Evolutionary conservation across 2,329 filamentous ascomycete species (phyloP).

Genomic region (Aspergillus fijiensis): DNA sequence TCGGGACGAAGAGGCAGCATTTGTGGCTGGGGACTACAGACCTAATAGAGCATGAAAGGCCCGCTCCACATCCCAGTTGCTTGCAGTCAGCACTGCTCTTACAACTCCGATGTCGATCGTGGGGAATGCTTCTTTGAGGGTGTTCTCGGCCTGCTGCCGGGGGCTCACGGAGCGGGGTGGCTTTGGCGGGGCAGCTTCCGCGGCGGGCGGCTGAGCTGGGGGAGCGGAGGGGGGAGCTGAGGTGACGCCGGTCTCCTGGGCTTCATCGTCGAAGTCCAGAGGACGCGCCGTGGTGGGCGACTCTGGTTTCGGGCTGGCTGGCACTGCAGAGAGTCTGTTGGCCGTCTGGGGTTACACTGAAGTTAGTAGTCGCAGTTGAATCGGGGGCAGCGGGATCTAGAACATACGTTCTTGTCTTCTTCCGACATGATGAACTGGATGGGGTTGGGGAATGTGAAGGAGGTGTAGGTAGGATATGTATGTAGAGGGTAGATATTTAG

Average conservation of each 20-base stretch:
- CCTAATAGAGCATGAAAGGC: conserved; percentile 93
- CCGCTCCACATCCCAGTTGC: conserved; percentile 81
- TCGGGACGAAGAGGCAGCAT: neutral
- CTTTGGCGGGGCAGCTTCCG: conserved; percentile 64
- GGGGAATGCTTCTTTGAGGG: conserved; percentile 91
- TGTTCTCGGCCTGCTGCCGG: conserved; percentile 79
- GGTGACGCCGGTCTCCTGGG: conserved; percentile 43
- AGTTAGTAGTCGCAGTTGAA: conserved; percentile 12
- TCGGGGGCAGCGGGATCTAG: conserved; percentile 10
- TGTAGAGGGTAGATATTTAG: neutral
- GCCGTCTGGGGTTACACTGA: conserved; percentile 30
- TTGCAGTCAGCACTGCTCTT: conserved; percentile 83
- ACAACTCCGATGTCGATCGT: conserved; percentile 75
- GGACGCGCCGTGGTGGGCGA: conserved; percentile 57
- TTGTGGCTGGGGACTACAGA: conserved; percentile 41
- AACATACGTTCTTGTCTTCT: conserved; percentile 37
- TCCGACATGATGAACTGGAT: conserved; percentile 32
- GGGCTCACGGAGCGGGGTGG: conserved; percentile 80
- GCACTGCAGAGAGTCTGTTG: conserved; percentile 33
- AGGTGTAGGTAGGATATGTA: neutral
- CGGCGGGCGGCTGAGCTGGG: conserved; percentile 26
- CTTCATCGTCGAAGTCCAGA: conserved; percentile 59
- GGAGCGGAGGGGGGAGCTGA: conserved; percentile 27
- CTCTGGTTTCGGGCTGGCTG: conserved; percentile 45
- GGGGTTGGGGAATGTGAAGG: neutral